Conservation (phyloP, 352 stramenopile genomes). For the Pythium phragmiticola region DNA sequence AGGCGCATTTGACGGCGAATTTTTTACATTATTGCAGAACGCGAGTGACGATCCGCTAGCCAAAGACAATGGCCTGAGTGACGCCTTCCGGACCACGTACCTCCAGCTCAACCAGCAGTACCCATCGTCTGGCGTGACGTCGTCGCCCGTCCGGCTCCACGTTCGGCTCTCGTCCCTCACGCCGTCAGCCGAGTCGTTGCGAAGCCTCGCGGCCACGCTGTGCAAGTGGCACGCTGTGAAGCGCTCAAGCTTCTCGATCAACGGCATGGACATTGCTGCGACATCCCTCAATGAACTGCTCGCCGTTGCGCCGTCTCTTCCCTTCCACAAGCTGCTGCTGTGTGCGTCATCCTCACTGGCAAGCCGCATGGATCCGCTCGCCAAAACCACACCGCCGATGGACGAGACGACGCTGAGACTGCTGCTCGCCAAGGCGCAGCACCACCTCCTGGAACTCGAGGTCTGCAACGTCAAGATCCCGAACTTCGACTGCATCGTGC, state of each 20-base stretch:
- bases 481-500: conserved; percentile 23
- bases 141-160: conserved; percentile 7
- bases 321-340: conserved; percentile 17
- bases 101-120: neutral
- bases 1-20: neutral
- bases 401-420: conserved; percentile 12
- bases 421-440: conserved; percentile 16
- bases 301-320: neutral
- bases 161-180: neutral
- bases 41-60: neutral
- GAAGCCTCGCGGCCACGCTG: neutral
- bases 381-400: conserved; percentile 1
- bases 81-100: conserved; percentile 13
- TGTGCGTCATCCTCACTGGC: conserved; percentile 18
- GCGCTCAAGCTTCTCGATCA: conserved; percentile 3
- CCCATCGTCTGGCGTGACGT: neutral
- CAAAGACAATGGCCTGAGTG: neutral
- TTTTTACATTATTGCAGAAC: conserved; percentile 6
- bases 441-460: conserved; percentile 16
- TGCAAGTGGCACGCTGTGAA: conserved; percentile 12
- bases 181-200: conserved; percentile 7
- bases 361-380: conserved; percentile 13
- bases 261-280: conserved; percentile 12
- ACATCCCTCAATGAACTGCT: conserved; percentile 10
- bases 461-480: conserved; percentile 18